Base-by-base conservation (phyloP, 2,329 filamentous ascomycete species). In the Blumeria graminis region DNA sequence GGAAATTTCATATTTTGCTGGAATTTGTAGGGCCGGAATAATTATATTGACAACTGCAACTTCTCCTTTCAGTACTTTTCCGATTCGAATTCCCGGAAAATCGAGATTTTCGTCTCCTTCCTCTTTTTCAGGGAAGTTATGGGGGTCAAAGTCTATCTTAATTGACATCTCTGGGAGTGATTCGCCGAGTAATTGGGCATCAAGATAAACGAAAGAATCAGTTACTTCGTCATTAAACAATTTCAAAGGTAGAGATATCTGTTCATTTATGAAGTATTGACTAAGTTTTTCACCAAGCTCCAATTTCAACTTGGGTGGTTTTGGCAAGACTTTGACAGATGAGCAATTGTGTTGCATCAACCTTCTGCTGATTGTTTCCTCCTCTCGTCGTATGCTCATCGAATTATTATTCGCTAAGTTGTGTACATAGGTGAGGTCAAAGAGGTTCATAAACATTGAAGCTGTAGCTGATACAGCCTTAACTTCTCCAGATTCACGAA, bases 291-390 rank as follows among this genome's bases (percentile, higher is more conserved):
- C 75, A 1, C 77, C 71, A 9, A 86, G 70, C 32, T 71, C 75
- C 50, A 98, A 78, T 62, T 86, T 81, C 71, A 98, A 80, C 68
- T 95, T 96, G 0, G 92, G 92, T 33, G 90, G 92, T 61, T 93
- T 85, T 1, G 92, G 90, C 56, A 88, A 74, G 28, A 98, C 80
- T 57, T 78, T 81, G 57, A 94, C 76, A 1, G 71, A 70, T 36
- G 76, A 72, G 8, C 76, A 69, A 51, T 75, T 71, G 10, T 68
- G 61, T 8, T 78, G 72, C 33, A 73, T 68, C 18, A 77, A 66
- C 33, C 69, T 71, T 58, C 73, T 73, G 55, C 68, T 72, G 0
- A 67, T 65, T 13, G 69, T 68, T 2, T 68, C 67, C 6, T 69
- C 66, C 1, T 71, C 67, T 64, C 74, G 75, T 78, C 78, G 82